A percentile compares a stretch with the other conserved stretches of the same genome.
Conservation (phyloP, 164 flowering plant genomes). For the Amborella trichopoda region DNA sequence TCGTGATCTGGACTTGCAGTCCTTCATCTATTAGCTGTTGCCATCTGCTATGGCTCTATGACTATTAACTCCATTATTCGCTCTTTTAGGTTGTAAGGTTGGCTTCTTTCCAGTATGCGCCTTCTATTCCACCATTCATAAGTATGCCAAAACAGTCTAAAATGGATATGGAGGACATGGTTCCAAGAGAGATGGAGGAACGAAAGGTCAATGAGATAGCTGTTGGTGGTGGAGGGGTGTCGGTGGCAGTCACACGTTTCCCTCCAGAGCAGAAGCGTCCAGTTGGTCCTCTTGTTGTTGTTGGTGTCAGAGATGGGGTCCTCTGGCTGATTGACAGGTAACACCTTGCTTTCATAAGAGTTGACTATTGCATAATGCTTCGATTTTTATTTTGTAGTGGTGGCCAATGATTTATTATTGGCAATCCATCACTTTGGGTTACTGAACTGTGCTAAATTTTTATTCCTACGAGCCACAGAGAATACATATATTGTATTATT, state of each 20-base stretch:
- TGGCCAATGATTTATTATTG: too few relatives aligned
- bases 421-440: too few relatives aligned
- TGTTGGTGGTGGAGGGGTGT: slow-evolving; percentile 98
- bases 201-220: slow-evolving; percentile 76
- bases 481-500: too few relatives aligned
- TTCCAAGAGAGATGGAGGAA: slow-evolving; percentile 60
- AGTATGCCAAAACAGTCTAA: slow-evolving; percentile 69
- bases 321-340: slow-evolving; percentile 97
- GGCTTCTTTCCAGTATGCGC: slow-evolving; percentile 96
- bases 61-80: too few relatives aligned
- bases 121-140: slow-evolving; percentile 90
- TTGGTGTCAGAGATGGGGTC: slow-evolving; percentile 95
- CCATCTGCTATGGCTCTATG: too few relatives aligned
- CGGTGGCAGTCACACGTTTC: slow-evolving; percentile 95
- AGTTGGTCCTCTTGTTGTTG: slow-evolving; percentile 86
- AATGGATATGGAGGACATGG: slow-evolving; percentile 56
- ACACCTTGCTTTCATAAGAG: too few relatives aligned
- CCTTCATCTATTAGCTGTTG: too few relatives aligned
- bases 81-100: slow-evolving; percentile 96
- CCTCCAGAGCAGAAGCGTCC: slow-evolving; percentile 98
- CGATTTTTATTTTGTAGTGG: too few relatives aligned
- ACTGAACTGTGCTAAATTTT: too few relatives aligned
- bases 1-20: too few relatives aligned
- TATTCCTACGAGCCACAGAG: too few relatives aligned
- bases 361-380: too few relatives aligned